Evolutionary conservation across 1,284 basidiomycete genomes (phyloP).

Genomic region (Ganoderma lucidum): DNA sequence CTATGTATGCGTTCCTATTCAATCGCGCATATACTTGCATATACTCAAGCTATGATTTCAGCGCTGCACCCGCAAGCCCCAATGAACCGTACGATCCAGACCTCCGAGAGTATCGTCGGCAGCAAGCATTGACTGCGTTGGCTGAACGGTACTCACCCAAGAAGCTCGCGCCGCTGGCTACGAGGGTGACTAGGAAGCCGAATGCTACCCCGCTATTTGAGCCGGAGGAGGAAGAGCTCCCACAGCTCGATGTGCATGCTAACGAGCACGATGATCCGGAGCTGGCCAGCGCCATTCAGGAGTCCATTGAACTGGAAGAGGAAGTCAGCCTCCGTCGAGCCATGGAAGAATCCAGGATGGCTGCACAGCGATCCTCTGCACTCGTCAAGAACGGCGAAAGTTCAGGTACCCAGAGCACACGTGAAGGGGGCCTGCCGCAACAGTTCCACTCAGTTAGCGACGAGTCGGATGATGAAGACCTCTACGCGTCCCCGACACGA

Average conservation of each 20-base stretch:
- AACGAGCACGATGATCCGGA: constrained; percentile 55
- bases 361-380: constrained; percentile 12
- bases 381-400: constrained; percentile 32
- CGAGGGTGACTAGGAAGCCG: constrained; percentile 41
- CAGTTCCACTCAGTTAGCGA: constrained; percentile 22
- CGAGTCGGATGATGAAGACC: constrained; percentile 45
- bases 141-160: constrained; percentile 61
- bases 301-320: constrained; percentile 56
- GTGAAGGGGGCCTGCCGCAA: constrained; percentile 16
- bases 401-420: constrained; percentile 19
- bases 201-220: constrained; percentile 62
- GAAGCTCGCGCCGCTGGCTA: constrained; percentile 44
- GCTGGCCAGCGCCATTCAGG: constrained; percentile 65
- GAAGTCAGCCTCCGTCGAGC: constrained; percentile 41
- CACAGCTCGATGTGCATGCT: constrained; percentile 18
- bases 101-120: constrained; percentile 70
- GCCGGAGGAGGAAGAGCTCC: constrained; percentile 56
- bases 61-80: neutral
- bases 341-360: constrained; percentile 40
- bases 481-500: constrained; percentile 58
- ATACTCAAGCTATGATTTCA: neutral
- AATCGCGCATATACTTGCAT: neutral
- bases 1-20: constrained; percentile 60
- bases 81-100: constrained; percentile 62
- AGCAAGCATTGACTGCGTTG: constrained; percentile 73